phyloP scores from a whole-genome alignment of 1,139 yeast genomes.

The Candida sanyaensis region DNA sequence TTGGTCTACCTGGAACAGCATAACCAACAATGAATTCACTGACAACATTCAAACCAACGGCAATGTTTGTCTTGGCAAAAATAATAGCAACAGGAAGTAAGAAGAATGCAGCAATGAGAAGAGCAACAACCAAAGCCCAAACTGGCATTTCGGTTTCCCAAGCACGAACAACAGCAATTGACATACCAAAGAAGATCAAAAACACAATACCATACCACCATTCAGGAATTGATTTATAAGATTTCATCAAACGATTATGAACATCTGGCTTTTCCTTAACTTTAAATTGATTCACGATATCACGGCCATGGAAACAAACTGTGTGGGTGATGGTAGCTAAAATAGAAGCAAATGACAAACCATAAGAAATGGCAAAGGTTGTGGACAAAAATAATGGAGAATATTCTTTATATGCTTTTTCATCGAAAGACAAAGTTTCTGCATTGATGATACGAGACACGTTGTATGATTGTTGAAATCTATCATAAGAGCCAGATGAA shows the following conservation, averaged over 20 bases:
- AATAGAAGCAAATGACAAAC: slow-evolving; percentile 63
- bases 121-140: slow-evolving; percentile 39
- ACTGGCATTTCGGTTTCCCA: slow-evolving; percentile 49
- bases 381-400: slow-evolving; percentile 63
- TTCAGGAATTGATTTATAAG: slow-evolving; percentile 61
- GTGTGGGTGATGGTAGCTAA: slow-evolving; percentile 60
- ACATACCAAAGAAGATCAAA: slow-evolving; percentile 38
- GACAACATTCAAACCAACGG: slow-evolving; percentile 48
- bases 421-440: slow-evolving; percentile 40
- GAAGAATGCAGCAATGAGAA: slow-evolving; percentile 41
- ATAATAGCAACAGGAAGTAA: slow-evolving; percentile 47
- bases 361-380: slow-evolving; percentile 63
- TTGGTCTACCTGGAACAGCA: slow-evolving; percentile 50
- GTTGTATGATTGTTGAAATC: slow-evolving; percentile 34
- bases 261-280: slow-evolving; percentile 55
- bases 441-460: slow-evolving; percentile 44
- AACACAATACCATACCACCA: slow-evolving; percentile 64
- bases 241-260: slow-evolving; percentile 61
- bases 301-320: slow-evolving; percentile 55
- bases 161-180: slow-evolving; percentile 39
- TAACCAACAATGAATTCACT: slow-evolving; percentile 49
- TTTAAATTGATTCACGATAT: slow-evolving; percentile 47
- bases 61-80: slow-evolving; percentile 43
- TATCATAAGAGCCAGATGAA: slow-evolving; percentile 40
- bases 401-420: slow-evolving; percentile 43